Evolutionary conservation across 768 basidiomycete species (phyloP), one percentile per base, ranked within the genome.

Genomic region (Mycena venus): DNA sequence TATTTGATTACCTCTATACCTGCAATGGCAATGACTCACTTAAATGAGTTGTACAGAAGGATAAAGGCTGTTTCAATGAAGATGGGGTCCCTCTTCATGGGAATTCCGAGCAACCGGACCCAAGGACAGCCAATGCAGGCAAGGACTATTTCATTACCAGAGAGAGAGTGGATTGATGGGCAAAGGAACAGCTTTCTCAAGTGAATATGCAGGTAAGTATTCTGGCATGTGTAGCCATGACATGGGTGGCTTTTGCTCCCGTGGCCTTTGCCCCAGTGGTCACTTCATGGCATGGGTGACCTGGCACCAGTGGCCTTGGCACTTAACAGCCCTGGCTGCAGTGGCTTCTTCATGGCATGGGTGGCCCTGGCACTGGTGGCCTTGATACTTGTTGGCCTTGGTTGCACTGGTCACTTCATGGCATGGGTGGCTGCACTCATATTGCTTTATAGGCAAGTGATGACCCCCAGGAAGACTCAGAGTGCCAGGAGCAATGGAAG

Each of bases 21-120:
- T 75, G 83, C 60, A 83, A 86, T 72, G 81, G 83, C 1, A 86
- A 86, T 61, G 68, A 82, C 53, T 86, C 82, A 0, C 73, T 82
- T 1, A 84, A 85, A 62, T 75, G 80, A 0, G 77, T 86, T 25
- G 27, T 72, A 8, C 21, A 10, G 17, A 55, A 58, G 31, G 80
- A 78, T 3, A 60, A 78, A 32, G 44, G 1, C 74, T n/a, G n/a
- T n/a, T 78, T 1, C 25, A 63, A 12, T 75, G 79, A 12, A 55
- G 29, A 63, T 2, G 73, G 21, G 78, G 78, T 31, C 75, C 80
- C 60, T 81, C 84, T 59, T 1, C 34, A 77, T 0, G 10, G 53
- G 85, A 25, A 19, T 34, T 11, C 86, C 72, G 70, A 80, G 78
- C 12, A 79, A 80, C 38, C 77, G 72, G 6, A 58, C 49, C 55